Evolutionary conservation across 208 protist genomes (phyloP), one percentile per base, ranked within the genome.

Genomic region (Crithidia brevicula): DNA sequence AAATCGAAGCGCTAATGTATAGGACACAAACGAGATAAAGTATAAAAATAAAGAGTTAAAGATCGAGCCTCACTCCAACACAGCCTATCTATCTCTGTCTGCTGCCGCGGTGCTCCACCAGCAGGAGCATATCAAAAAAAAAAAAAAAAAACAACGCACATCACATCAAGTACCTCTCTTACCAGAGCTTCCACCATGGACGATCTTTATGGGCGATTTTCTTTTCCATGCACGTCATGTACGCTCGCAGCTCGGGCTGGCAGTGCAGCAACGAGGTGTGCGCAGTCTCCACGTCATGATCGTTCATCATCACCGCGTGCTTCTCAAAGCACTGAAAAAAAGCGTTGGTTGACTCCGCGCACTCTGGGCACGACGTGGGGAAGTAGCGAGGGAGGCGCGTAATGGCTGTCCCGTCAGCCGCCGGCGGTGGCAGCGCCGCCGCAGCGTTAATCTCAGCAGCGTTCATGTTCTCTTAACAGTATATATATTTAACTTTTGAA

Each of bases 241-340:
- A 93, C 30, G 43, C 78, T 2, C 68, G 70, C 27, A 93, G 78
- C 67, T 91, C 77, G 6, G 72, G 58, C 62, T 93, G 88, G 60
- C 88, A 93, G 59, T 79, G 63, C 69, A 78, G 43, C 33, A 94
- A 72, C 25, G 85, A 75, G 16, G 77, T 62, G 31, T 79, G 81
- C 5, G 88, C 88, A 2, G 75, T 89, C n/a, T 54, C 42, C 46
- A 57, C 77, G 57, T 94, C 88, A n/a, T 56, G 75, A 0, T 76
- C 74, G 27, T 80, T 54, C 52, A 74, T 46, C 88, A 94, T 94
- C 27, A 89, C 52, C 25, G 88, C 88, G 45, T 89, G 74, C 43
- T 83, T 7, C 64, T 94, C 85, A 72, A 94, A 94, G 61, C 88
- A 94, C 3, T 71, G 38, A 54, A 94, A 94, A 64, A 94, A 94